phyloP scores from a whole-genome alignment of 345 rosid species.

The Excoecaria agallocha region DNA sequence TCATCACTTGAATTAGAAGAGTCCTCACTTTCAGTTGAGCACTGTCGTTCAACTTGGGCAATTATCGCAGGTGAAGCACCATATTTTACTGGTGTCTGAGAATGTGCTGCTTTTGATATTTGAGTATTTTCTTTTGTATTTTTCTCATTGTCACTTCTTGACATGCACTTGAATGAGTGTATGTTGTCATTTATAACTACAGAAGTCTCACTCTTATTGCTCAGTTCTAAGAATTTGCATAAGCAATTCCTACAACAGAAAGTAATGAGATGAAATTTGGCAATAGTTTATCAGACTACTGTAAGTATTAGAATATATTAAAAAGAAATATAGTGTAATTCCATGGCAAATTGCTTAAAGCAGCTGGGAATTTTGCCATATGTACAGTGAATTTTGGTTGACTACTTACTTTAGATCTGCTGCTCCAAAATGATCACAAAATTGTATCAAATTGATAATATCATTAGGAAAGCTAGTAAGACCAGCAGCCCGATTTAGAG shows the following conservation, averaged over 20 bases:
- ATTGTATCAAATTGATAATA: constrained; percentile 35
- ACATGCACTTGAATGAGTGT: neutral
- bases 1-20: constrained; percentile 34
- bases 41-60: constrained; percentile 56
- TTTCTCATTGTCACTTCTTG: constrained; percentile 18
- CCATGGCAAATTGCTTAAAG: constrained; percentile 9
- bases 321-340: constrained; percentile 3
- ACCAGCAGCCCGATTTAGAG: constrained; percentile 41
- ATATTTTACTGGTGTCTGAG: constrained; percentile 45
- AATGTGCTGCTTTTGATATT: constrained; percentile 30
- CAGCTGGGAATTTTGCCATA: constrained; percentile 10
- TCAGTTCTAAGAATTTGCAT: constrained; percentile 28
- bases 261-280: neutral
- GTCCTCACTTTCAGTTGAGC: constrained; percentile 45
- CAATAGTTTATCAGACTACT: neutral
- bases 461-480: constrained; percentile 41
- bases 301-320: neutral
- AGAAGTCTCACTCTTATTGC: constrained; percentile 6
- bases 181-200: too few species aligned
- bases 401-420: constrained; percentile 49
- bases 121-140: constrained; percentile 27
- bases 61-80: constrained; percentile 61
- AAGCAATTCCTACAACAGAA: constrained; percentile 38
- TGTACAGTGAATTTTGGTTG: constrained; percentile 1
- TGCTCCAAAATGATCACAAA: constrained; percentile 51